Conservation (phyloP, 768 basidiomycete species). For the Gelatoporia subvermispora region DNA sequence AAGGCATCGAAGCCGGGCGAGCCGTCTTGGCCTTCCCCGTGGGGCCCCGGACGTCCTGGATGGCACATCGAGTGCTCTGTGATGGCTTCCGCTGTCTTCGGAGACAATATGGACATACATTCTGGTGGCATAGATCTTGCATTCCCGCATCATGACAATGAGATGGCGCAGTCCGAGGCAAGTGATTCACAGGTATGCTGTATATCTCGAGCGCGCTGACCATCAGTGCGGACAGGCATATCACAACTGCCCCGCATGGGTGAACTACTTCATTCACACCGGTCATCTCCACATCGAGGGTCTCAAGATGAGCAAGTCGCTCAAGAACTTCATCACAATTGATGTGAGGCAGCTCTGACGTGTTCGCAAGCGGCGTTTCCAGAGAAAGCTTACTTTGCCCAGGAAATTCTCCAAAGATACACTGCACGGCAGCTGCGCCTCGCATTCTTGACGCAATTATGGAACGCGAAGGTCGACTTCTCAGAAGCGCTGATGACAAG, state of each 20-base stretch:
- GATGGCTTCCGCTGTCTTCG: conserved; percentile 91
- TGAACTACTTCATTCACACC: conserved; percentile 98
- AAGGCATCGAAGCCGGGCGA: conserved; percentile 96
- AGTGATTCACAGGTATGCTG: neutral
- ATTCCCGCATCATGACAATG: conserved; percentile 99
- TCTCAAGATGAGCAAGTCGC: conserved; percentile 97
- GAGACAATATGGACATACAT: conserved; percentile 93
- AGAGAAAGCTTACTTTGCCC: conserved; percentile 9
- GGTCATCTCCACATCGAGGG: conserved; percentile 98
- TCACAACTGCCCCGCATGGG: conserved; percentile 89
- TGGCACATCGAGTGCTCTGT: conserved; percentile 99
- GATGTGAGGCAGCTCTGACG: conserved; percentile 45
- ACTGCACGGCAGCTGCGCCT: conserved; percentile 86
- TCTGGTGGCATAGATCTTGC: conserved; percentile 95
- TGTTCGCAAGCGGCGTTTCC: neutral
- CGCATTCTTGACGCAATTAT: conserved; percentile 85
- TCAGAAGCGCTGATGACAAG: conserved; percentile 85
- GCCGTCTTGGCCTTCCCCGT: conserved; percentile 93
- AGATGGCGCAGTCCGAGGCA: conserved; percentile 96
- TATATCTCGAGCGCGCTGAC: neutral
- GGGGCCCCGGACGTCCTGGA: conserved; percentile 94
- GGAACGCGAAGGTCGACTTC: conserved; percentile 94
- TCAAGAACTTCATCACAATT: conserved; percentile 99
- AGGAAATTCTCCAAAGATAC: conserved; percentile 85
- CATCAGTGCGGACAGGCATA: conserved; percentile 60